Percentiles rank a stretch among this genome's conserved stretches.
These are phyloP conservation scores for Capsella rubella DNA, from an alignment of 441 rosid genomes.

Conservation along the genomic window DNA sequence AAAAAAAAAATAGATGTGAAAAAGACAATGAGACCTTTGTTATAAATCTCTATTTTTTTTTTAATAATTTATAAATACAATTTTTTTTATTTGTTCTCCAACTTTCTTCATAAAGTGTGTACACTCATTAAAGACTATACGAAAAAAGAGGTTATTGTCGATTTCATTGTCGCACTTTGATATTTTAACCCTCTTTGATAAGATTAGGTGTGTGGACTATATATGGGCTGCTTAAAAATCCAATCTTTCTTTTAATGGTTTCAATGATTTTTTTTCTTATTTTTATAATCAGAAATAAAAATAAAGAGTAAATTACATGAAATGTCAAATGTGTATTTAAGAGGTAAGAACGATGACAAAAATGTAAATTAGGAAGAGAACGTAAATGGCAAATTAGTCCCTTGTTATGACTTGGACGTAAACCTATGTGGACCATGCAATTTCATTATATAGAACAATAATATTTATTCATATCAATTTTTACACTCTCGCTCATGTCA, in stretches of 20 bases:
- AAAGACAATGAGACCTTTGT: slow-evolving; percentile 15
- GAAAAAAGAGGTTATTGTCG: slow-evolving; percentile 44
- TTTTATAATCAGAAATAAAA: background rate
- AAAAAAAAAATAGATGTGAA: background rate
- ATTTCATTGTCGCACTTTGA: slow-evolving; percentile 45
- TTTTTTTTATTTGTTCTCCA: background rate
- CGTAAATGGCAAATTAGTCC: slow-evolving; percentile 21
- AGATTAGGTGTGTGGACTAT: slow-evolving; percentile 39
- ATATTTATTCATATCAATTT: background rate
- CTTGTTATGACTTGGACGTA: slow-evolving; percentile 28
- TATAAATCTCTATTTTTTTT: background rate
- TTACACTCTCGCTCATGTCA: slow-evolving; percentile 22
- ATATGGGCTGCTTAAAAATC: slow-evolving; percentile 33
- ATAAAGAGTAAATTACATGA: background rate
- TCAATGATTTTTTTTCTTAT: background rate
- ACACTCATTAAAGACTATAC: slow-evolving; percentile 45
- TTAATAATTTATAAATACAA: slow-evolving; percentile 6
- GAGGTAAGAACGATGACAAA: slow-evolving; percentile 6
- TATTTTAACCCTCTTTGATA: slow-evolving; percentile 37
- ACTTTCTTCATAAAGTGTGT: slow-evolving; percentile 35
- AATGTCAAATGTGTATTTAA: slow-evolving; percentile 36
- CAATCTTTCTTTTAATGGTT: slow-evolving; percentile 37
- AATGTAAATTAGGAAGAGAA: slow-evolving; percentile 11
- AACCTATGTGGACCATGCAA: slow-evolving; percentile 37
- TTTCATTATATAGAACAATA: slow-evolving; percentile 16